A percentile compares a stretch with the other conserved stretches of the same genome.
Conservation (phyloP, 2,329 filamentous ascomycete genomes). For the Annulohypoxylon truncatum region DNA sequence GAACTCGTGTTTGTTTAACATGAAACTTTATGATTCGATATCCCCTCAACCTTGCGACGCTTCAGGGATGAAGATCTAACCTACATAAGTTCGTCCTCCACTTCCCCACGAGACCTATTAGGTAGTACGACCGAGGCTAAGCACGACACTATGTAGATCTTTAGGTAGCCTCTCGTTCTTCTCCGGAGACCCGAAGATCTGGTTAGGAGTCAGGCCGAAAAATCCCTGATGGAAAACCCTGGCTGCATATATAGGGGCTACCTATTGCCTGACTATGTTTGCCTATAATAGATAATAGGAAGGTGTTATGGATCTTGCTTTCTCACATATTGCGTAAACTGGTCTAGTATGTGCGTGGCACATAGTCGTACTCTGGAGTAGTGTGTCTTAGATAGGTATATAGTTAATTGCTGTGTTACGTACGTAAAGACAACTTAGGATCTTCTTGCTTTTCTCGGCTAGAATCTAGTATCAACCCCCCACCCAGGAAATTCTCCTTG, state of each 20-base stretch:
- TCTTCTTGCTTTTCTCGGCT: not conserved
- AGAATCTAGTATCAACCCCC: not conserved
- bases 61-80: not conserved
- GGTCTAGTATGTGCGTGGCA: not conserved
- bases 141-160: not conserved
- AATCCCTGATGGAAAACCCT: not conserved
- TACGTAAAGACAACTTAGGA: not conserved
- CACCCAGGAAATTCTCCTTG: not conserved
- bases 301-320: not conserved
- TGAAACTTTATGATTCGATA: not conserved
- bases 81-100: not conserved
- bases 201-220: not conserved
- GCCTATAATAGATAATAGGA: not conserved
- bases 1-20: not conserved
- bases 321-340: not conserved
- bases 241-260: not conserved
- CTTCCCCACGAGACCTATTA: not conserved
- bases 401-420: not conserved
- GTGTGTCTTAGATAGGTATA: slow-evolving; percentile 6
- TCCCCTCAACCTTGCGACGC: not conserved
- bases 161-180: too few species aligned
- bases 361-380: not conserved
- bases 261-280: not conserved
- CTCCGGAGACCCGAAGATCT: not conserved
- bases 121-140: not conserved